A percentile compares a stretch with the other conserved stretches of the same genome.
These are phyloP conservation scores for Diplodia intermedia DNA, from an alignment of 2,329 filamentous ascomycete species.

Conservation along the genomic window DNA sequence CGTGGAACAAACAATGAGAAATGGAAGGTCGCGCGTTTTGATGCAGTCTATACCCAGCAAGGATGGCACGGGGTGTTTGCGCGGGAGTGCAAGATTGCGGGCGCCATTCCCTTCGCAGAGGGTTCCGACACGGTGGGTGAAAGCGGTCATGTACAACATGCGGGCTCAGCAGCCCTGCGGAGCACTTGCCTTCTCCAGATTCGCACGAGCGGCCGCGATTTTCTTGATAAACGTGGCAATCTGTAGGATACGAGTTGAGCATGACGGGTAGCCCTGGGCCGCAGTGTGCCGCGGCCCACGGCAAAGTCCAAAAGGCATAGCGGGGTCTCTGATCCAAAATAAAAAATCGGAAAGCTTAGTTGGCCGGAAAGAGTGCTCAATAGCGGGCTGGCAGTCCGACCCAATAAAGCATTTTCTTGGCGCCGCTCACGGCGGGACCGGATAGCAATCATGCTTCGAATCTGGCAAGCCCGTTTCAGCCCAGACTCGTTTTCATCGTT, in stretches of 20 bases:
- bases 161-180: background rate
- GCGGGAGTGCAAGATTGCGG: background rate
- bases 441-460: constrained; percentile 1
- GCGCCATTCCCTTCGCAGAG: constrained; percentile 11
- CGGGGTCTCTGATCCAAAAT: constrained; percentile 17
- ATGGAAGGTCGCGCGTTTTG: constrained; percentile 5
- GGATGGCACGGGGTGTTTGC: constrained; percentile 9
- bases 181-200: constrained; percentile 8
- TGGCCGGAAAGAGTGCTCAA: constrained; percentile 32
- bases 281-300: background rate
- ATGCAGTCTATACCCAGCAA: constrained; percentile 18
- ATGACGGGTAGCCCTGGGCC: constrained; percentile 1
- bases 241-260: constrained; percentile 25
- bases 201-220: constrained; percentile 1
- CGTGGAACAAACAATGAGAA: background rate
- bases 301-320: constrained; percentile 5
- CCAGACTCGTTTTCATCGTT: background rate
- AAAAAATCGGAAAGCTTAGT: constrained; percentile 10
- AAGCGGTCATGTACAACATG: constrained; percentile 10
- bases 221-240: constrained; percentile 28
- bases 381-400: constrained; percentile 10
- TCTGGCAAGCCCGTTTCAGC: background rate
- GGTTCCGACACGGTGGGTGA: constrained; percentile 5
- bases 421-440: constrained; percentile 1
- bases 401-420: constrained; percentile 33